These are phyloP conservation scores for Neonectria sp. DNA, from an alignment of 2,329 filamentous ascomycete species.

Conservation along the genomic window DNA sequence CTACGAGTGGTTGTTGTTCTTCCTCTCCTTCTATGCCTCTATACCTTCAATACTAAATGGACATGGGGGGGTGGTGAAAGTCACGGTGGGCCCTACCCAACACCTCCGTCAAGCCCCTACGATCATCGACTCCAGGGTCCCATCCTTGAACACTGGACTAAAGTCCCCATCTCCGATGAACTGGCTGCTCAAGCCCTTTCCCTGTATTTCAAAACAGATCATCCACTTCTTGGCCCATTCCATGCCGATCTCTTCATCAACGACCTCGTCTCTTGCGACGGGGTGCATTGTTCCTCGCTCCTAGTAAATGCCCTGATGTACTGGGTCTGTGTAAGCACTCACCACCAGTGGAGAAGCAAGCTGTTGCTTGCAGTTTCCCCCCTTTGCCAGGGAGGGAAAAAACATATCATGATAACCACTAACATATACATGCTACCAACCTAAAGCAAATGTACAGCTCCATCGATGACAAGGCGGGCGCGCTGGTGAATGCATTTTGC, in stretches of 20 bases:
- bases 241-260: conserved; percentile 21
- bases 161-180: conserved; percentile 3
- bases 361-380: too few species aligned
- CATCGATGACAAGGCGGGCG: neutral
- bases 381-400: too few species aligned
- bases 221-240: conserved; percentile 17
- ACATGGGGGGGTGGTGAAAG: neutral
- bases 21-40: neutral
- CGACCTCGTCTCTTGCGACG: neutral
- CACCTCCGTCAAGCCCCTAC: neutral
- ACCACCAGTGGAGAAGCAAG: neutral
- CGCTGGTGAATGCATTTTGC: conserved; percentile 6
- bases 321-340: conserved; percentile 25
- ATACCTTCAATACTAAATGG: too few species aligned
- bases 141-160: conserved; percentile 7
- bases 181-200: conserved; percentile 9
- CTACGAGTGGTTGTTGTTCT: neutral
- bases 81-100: neutral
- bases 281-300: conserved; percentile 14
- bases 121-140: conserved; percentile 10
- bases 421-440: neutral
- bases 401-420: neutral
- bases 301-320: conserved; percentile 28
- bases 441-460: conserved; percentile 13
- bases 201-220: conserved; percentile 18